Evolutionary conservation across 1,284 basidiomycete species (phyloP).

Genomic region (Naganishia sp.): DNA sequence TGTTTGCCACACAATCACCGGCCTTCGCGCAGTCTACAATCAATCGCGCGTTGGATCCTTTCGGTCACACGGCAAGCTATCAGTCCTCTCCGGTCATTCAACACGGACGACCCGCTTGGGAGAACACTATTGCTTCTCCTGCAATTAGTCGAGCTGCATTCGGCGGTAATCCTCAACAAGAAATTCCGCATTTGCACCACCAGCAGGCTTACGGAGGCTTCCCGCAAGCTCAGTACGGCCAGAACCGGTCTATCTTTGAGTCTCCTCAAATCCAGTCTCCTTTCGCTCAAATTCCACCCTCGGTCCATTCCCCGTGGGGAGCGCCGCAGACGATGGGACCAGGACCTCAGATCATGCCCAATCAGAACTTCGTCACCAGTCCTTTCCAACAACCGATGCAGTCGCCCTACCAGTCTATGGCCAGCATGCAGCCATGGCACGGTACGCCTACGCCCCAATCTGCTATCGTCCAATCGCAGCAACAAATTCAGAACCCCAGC

Average conservation of each 20-base stretch:
- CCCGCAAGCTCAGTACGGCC: constrained; percentile 29
- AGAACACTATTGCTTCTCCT: constrained; percentile 27
- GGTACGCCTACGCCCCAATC: constrained; percentile 22
- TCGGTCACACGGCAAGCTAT: constrained; percentile 25
- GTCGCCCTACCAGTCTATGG: constrained; percentile 15
- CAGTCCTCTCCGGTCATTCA: constrained; percentile 30
- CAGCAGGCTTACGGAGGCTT: constrained; percentile 24
- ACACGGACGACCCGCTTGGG: constrained; percentile 29
- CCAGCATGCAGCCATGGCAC: constrained; percentile 25
- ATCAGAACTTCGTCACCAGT: constrained; percentile 4
- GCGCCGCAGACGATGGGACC: constrained; percentile 9
- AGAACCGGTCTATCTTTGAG: constrained; percentile 31
- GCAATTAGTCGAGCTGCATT: constrained; percentile 26
- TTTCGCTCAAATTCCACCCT: constrained; percentile 12
- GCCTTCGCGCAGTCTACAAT: constrained; percentile 21
- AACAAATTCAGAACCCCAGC: constrained; percentile 20
- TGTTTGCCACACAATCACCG: constrained; percentile 22
- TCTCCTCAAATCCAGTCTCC: constrained; percentile 32
- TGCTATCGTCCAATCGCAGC: constrained; percentile 9
- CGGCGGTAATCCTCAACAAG: constrained; percentile 11
- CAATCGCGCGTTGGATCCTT: constrained; percentile 27
- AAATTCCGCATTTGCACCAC: constrained; percentile 18
- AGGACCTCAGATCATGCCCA: constrained; percentile 11
- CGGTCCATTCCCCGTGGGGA: constrained; percentile 21
- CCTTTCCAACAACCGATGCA: constrained; percentile 26